Evolutionary conservation across 495 filamentous ascomycete species (phyloP).

Genomic region (Daldinia concentrica): DNA sequence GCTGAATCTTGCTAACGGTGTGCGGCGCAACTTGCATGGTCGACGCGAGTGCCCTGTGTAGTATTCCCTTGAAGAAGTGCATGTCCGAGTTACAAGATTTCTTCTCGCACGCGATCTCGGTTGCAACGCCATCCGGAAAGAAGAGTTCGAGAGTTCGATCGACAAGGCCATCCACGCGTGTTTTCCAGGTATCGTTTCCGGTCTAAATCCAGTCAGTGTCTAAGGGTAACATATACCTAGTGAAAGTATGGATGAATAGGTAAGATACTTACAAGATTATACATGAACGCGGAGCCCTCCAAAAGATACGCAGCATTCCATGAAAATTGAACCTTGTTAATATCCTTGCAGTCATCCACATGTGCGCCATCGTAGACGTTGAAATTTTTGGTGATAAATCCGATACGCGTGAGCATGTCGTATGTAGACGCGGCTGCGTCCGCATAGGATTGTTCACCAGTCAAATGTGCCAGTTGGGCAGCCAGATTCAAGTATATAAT

Average conservation of each 20-base stretch:
- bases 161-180: constrained; percentile 65
- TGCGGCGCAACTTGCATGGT: constrained; percentile 74
- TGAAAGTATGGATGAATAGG: background rate
- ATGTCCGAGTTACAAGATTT: constrained; percentile 71
- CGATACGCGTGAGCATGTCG: constrained; percentile 67
- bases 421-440: constrained; percentile 71
- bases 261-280: constrained; percentile 60
- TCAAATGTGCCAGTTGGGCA: constrained; percentile 71
- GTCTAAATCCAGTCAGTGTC: constrained; percentile 51
- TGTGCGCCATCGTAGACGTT: constrained; percentile 73
- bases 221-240: background rate
- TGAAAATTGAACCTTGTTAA: constrained; percentile 68
- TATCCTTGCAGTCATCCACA: constrained; percentile 61
- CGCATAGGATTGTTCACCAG: constrained; percentile 73
- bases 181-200: constrained; percentile 62
- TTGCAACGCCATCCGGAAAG: constrained; percentile 57
- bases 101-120: constrained; percentile 72
- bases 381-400: constrained; percentile 66
- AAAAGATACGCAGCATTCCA: constrained; percentile 73
- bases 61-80: constrained; percentile 79
- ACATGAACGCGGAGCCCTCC: constrained; percentile 73
- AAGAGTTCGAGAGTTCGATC: constrained; percentile 66
- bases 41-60: constrained; percentile 75
- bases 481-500: constrained; percentile 77
- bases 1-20: constrained; percentile 66